Percentiles rank a stretch among this genome's conserved stretches.
Conservation (phyloP, 495 filamentous ascomycete genomes). For the Xylaria nigripes region DNA sequence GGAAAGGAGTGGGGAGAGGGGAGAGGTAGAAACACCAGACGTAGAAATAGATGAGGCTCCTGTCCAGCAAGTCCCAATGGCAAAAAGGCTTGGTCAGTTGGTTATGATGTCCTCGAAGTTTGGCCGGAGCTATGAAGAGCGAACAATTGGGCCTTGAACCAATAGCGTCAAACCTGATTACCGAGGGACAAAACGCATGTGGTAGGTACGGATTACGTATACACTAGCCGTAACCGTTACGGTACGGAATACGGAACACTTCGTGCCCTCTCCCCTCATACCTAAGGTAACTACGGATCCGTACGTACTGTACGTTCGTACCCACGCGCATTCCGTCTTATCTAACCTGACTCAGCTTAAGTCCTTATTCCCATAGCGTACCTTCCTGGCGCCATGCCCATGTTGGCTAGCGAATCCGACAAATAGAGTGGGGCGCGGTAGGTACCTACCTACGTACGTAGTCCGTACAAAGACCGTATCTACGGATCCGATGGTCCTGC, state of each 20-base stretch:
- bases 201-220: too few species aligned
- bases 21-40: not conserved
- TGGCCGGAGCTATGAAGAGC: slow-evolving; percentile 20
- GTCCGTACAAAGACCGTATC: too few species aligned
- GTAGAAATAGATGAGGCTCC: slow-evolving; percentile 17
- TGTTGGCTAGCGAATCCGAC: not conserved
- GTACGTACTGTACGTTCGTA: not conserved
- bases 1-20: slow-evolving; percentile 10
- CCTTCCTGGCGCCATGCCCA: not conserved
- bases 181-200: slow-evolving; percentile 24
- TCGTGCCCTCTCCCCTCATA: too few species aligned
- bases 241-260: too few species aligned
- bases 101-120: slow-evolving; percentile 26
- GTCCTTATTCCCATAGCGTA: not conserved
- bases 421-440: too few species aligned
- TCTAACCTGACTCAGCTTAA: not conserved
- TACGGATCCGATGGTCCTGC: too few species aligned
- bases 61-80: slow-evolving; percentile 23
- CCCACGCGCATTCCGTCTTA: not conserved
- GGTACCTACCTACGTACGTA: too few species aligned
- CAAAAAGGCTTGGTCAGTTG: slow-evolving; percentile 1
- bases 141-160: slow-evolving; percentile 19
- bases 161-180: slow-evolving; percentile 30
- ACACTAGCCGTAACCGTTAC: too few species aligned
- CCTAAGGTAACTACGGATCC: not conserved